These are phyloP conservation scores for Syzygium grande DNA, from an alignment of 345 rosid genomes.

Conservation along the genomic window DNA sequence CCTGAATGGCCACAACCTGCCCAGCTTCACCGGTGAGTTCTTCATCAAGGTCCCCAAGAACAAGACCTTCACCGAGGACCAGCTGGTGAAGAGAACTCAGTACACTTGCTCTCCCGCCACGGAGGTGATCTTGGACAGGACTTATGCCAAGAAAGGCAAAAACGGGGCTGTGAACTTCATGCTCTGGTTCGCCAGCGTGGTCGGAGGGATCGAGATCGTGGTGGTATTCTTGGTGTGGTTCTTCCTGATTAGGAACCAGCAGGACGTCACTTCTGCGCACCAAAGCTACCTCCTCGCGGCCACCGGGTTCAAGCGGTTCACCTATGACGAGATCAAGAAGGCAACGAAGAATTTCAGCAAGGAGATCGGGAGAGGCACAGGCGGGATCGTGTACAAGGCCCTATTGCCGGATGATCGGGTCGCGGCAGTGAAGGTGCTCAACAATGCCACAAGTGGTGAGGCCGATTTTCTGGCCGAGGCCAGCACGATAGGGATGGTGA, in stretches of 20 bases:
- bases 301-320: slow-evolving; percentile 19
- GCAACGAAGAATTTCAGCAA: slow-evolving; percentile 21
- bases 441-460: slow-evolving; percentile 13
- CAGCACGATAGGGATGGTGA: slow-evolving; percentile 23
- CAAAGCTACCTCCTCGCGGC: slow-evolving; percentile 9
- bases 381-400: slow-evolving; percentile 24
- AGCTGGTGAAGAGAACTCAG: no score
- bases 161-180: slow-evolving; percentile 8
- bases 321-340: slow-evolving; percentile 17
- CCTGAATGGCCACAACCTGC: no score
- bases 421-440: slow-evolving; percentile 24
- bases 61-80: no score
- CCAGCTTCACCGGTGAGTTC: no score
- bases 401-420: not conserved
- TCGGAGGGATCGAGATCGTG: slow-evolving; percentile 23
- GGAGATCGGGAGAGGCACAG: slow-evolving; percentile 32
- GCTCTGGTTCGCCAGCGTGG: slow-evolving; percentile 14
- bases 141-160: not conserved
- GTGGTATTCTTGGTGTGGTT: slow-evolving; percentile 9
- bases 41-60: no score
- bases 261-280: not conserved
- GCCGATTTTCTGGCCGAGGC: slow-evolving; percentile 29
- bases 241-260: slow-evolving; percentile 11
- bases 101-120: no score
- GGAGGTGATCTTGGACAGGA: slow-evolving; percentile 1